Evolutionary conservation across 2,329 filamentous ascomycete genomes (phyloP).

Genomic region (Alternaria novae-zelandiae): DNA sequence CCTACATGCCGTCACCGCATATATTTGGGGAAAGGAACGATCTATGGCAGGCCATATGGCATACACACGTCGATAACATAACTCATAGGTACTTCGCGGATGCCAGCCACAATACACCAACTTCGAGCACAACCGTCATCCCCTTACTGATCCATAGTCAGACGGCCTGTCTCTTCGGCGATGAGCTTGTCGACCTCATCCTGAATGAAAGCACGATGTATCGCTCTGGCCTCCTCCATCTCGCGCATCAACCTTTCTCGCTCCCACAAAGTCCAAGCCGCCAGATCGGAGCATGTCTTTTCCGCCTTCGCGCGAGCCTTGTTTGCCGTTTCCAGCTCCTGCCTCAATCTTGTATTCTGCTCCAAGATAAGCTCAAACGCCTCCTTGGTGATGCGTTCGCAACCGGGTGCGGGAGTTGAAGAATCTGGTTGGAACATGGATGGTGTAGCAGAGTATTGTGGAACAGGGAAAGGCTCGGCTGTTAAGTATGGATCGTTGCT

Average conservation of each 20-base stretch:
- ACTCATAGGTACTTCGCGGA: background rate
- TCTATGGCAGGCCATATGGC: background rate
- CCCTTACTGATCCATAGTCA: background rate
- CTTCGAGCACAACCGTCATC: no score
- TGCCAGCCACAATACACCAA: background rate
- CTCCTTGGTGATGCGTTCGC: background rate
- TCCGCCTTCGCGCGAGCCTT: background rate
- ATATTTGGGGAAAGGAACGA: background rate
- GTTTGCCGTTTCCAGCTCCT: background rate
- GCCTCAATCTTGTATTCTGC: background rate
- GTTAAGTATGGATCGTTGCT: background rate
- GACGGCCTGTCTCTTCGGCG: background rate
- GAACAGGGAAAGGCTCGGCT: background rate
- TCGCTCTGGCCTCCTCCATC: background rate
- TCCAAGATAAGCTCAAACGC: background rate
- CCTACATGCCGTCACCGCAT: background rate
- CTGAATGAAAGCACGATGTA: background rate
- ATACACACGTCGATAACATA: no score
- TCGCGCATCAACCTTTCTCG: background rate
- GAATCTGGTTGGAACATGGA: background rate
- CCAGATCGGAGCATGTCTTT: background rate
- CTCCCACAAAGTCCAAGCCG: slow-evolving; percentile 2
- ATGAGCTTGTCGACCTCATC: background rate
- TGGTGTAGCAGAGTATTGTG: background rate
- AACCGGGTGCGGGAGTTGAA: background rate